phyloP scores from a whole-genome alignment of 2,329 filamentous ascomycete genomes.

The Coniochaeta ligniaria region DNA sequence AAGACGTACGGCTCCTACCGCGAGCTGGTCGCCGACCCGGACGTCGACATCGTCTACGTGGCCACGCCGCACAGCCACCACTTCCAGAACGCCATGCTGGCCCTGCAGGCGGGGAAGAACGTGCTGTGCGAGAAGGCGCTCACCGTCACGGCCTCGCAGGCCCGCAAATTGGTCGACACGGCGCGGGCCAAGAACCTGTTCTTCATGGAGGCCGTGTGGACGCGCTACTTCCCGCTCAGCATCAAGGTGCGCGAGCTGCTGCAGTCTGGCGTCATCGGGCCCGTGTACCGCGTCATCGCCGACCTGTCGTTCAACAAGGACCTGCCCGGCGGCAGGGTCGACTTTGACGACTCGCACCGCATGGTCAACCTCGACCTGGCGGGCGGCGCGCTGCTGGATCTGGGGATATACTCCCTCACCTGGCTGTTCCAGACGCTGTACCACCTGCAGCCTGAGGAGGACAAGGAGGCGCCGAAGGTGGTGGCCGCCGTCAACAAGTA shows the following conservation, averaged over 20 bases:
- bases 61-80: conserved; percentile 90
- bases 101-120: conserved; percentile 74
- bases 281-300: conserved; percentile 53
- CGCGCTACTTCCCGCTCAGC: conserved; percentile 78
- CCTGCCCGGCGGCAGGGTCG: conserved; percentile 47
- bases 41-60: conserved; percentile 82
- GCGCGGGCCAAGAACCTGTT: conserved; percentile 67
- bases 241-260: conserved; percentile 65
- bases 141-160: conserved; percentile 74
- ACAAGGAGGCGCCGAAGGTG: conserved; percentile 63
- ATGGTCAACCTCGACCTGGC: conserved; percentile 80
- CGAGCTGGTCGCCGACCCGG: conserved; percentile 69
- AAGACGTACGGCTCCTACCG: conserved; percentile 75
- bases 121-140: conserved; percentile 90
- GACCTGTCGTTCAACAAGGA: conserved; percentile 56
- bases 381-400: conserved; percentile 73
- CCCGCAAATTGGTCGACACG: conserved; percentile 62
- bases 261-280: conserved; percentile 45
- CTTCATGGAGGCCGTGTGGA: conserved; percentile 88
- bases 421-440: conserved; percentile 91
- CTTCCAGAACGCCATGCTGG: conserved; percentile 86
- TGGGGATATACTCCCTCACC: conserved; percentile 83
- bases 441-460: conserved; percentile 62
- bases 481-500: conserved; percentile 66
- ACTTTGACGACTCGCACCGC: conserved; percentile 56